These are phyloP conservation scores for Sclerotinia sclerotiorum DNA, from an alignment of 2,329 filamentous ascomycete species.

Conservation along the genomic window DNA sequence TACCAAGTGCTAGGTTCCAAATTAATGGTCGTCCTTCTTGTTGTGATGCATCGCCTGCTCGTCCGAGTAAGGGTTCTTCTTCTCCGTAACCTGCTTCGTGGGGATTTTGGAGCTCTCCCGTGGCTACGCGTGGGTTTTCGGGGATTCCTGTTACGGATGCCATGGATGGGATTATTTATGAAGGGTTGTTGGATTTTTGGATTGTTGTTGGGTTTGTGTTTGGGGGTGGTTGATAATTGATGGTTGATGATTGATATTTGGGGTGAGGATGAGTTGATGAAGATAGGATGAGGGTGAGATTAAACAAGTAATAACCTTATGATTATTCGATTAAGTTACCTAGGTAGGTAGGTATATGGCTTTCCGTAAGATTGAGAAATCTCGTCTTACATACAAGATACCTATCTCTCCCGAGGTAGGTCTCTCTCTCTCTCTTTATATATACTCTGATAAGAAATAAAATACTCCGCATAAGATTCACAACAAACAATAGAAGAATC, in stretches of 20 bases:
- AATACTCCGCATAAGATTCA: neutral
- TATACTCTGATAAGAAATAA: too few species aligned
- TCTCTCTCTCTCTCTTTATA: too few species aligned
- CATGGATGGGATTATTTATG: slow-evolving; percentile 47
- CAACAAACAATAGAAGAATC: neutral
- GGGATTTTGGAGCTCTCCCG: slow-evolving; percentile 33
- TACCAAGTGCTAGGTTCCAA: slow-evolving; percentile 75
- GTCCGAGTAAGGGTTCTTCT: slow-evolving; percentile 69
- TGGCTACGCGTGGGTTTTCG: slow-evolving; percentile 45
- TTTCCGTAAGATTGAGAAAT: too few species aligned
- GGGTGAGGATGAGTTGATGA: too few species aligned
- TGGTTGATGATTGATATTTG: too few species aligned
- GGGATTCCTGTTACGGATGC: slow-evolving; percentile 68
- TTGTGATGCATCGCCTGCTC: slow-evolving; percentile 72
- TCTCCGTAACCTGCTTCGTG: slow-evolving; percentile 46
- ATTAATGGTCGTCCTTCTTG: slow-evolving; percentile 61
- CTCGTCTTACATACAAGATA: neutral
- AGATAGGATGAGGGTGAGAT: too few species aligned
- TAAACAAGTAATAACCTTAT: too few species aligned
- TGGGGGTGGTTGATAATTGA: neutral
- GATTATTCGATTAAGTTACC: too few species aligned
- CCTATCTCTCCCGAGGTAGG: too few species aligned
- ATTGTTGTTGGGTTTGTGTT: neutral
- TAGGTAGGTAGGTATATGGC: too few species aligned
- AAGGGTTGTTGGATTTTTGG: neutral